phyloP scores from a whole-genome alignment of 2,329 filamentous ascomycete species.

The Aureobasidium sp. region DNA sequence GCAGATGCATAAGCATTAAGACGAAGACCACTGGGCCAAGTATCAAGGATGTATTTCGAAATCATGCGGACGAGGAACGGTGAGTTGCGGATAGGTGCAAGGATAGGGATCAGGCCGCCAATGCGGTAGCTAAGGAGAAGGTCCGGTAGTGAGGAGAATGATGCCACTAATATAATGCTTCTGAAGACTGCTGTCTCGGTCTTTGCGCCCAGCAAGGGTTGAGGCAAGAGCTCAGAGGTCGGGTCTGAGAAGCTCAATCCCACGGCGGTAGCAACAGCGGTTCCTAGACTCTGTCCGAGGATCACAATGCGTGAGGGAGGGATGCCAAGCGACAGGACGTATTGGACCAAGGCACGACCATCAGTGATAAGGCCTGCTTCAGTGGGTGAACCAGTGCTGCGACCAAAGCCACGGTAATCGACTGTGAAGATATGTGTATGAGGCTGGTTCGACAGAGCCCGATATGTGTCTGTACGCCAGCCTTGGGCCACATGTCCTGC shows the following conservation, averaged over 20 bases:
- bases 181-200: conserved; percentile 51
- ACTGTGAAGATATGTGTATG: conserved; percentile 75
- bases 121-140: conserved; percentile 72
- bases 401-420: conserved; percentile 84
- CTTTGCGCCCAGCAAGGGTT: conserved; percentile 19
- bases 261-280: conserved; percentile 69
- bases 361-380: conserved; percentile 78
- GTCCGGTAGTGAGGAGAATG: conserved; percentile 65
- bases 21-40: conserved; percentile 66
- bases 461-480: conserved; percentile 68
- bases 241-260: conserved; percentile 55
- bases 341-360: conserved; percentile 63
- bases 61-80: conserved; percentile 56
- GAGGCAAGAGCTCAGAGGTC: not conserved
- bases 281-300: conserved; percentile 81
- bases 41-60: conserved; percentile 60
- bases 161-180: conserved; percentile 68
- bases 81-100: conserved; percentile 64
- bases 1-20: conserved; percentile 55
- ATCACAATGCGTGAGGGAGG: conserved; percentile 66
- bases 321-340: conserved; percentile 58
- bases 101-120: conserved; percentile 66
- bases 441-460: conserved; percentile 63
- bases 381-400: conserved; percentile 68
- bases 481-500: conserved; percentile 78